These are phyloP conservation scores for Arbutus unedo DNA, from an alignment of 148 eudicot species.

Conservation along the genomic window DNA sequence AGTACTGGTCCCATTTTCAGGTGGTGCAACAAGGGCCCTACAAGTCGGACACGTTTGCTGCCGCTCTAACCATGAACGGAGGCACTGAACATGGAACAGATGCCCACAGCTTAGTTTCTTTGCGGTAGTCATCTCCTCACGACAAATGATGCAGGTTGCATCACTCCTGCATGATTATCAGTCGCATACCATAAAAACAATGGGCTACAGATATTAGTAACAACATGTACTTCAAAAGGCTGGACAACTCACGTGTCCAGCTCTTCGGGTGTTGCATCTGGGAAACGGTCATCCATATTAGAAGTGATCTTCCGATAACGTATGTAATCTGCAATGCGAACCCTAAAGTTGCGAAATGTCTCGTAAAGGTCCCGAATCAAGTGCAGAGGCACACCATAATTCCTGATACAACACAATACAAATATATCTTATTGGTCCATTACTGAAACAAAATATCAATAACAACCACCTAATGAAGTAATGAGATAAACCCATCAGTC, in stretches of 20 bases:
- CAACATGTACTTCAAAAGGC: not conserved
- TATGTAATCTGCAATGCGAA: slow-evolving; percentile 90
- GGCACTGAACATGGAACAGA: slow-evolving; percentile 95
- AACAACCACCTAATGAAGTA: not conserved
- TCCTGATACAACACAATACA: slow-evolving; percentile 35
- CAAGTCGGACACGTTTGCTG: slow-evolving; percentile 98
- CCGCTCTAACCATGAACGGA: slow-evolving; percentile 96
- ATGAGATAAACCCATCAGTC: not conserved
- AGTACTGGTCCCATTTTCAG: slow-evolving; percentile 59
- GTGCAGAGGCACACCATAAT: slow-evolving; percentile 95
- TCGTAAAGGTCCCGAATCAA: slow-evolving; percentile 97
- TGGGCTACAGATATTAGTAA: not conserved
- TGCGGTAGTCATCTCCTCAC: slow-evolving; percentile 98
- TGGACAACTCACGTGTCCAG: slow-evolving; percentile 53
- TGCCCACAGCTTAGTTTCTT: slow-evolving; percentile 91
- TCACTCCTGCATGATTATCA: slow-evolving; percentile 64
- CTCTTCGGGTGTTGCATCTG: slow-evolving; percentile 96
- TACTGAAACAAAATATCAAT: not conserved
- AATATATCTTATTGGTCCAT: not conserved
- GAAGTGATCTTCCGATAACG: slow-evolving; percentile 96
- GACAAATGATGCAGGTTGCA: slow-evolving; percentile 95
- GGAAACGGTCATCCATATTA: slow-evolving; percentile 98
- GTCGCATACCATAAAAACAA: slow-evolving; percentile 17
- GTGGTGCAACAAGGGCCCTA: slow-evolving; percentile 92
- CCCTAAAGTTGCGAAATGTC: slow-evolving; percentile 92